Base-by-base conservation (phyloP, 176 grass and related monocot genomes). In the Cenchrus fungigraminus region DNA sequence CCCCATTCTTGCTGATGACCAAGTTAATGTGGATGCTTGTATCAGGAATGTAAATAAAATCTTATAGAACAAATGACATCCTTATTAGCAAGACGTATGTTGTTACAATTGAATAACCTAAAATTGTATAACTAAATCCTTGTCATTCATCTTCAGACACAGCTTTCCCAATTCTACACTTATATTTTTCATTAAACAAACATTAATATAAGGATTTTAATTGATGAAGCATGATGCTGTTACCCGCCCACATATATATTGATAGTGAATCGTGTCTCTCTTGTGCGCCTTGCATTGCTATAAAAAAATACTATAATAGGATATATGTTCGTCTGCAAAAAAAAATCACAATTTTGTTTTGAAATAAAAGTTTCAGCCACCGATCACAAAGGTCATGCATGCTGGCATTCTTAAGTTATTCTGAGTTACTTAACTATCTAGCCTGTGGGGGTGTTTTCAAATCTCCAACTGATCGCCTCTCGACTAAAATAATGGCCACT, bases 391-490 rank as follows among this genome's bases (percentile, higher is more conserved):
- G 31, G 20, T 20, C 37, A 40, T 68, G n/a, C 72, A 28, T 47
- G 80, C 65, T 22, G 65, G 74, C 66, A 53, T 81, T 81, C 25
- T 70, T 76, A 62, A 86, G 43, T 79, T 45, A 60, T 9, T 52
- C 19, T n/a, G 12, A 5, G 29, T 5, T 55, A 25, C 9, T 68
- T 68, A 83, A 22, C 74, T 59, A 86, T 86, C 37, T 42, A 47
- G 12, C 14, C 12, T 29, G 6, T 59, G 44, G 37, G 45, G 45
- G 9, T 86, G 64, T 64, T 71, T 74, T 77, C 73, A 61, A 62
- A 85, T 81, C 83, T 71, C 74, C n/a, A 47, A 28, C 8, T 74
- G 88, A 86, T 89, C 78, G 71, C 71, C n/a, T 81, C 71, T 74
- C 28, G 16, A 53, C 16, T 90, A 84, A 75, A 87, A 67, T 53